phyloP scores from a whole-genome alignment of 805 yeast species.

The Priceomyces castillae region DNA sequence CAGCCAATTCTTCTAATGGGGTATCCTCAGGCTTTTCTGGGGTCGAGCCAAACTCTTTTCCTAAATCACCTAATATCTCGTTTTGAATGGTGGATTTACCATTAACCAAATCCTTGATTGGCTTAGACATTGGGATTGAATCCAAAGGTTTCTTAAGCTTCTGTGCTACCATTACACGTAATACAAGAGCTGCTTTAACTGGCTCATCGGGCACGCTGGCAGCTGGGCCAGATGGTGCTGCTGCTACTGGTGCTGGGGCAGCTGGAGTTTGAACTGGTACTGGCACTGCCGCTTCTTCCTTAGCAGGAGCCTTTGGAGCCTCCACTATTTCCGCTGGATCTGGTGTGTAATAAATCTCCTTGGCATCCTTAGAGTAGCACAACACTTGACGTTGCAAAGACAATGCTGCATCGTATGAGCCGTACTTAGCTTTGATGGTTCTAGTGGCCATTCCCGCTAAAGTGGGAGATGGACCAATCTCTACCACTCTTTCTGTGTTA shows the following conservation, averaged over 20 bases:
- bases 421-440: slow-evolving; percentile 92
- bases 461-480: slow-evolving; percentile 98
- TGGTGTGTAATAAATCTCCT: slow-evolving; percentile 92
- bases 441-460: slow-evolving; percentile 98
- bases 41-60: slow-evolving; percentile 95
- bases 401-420: slow-evolving; percentile 96
- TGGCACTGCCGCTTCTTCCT: slow-evolving; percentile 55
- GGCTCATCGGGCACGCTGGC: slow-evolving; percentile 88
- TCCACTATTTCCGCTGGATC: slow-evolving; percentile 59
- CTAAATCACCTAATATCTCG: slow-evolving; percentile 97
- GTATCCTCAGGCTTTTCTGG: slow-evolving; percentile 99
- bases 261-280: slow-evolving; percentile 61
- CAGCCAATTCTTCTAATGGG: slow-evolving; percentile 94
- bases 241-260: slow-evolving; percentile 56
- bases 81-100: slow-evolving; percentile 99
- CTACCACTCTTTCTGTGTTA: slow-evolving; percentile 96
- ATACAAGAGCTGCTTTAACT: slow-evolving; percentile 73
- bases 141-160: slow-evolving; percentile 90
- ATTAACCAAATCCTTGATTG: slow-evolving; percentile 95
- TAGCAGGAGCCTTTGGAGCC: slow-evolving; percentile 36
- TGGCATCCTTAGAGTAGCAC: slow-evolving; percentile 93
- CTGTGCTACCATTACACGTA: slow-evolving; percentile 91
- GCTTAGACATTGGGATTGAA: slow-evolving; percentile 81
- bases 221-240: slow-evolving; percentile 77
- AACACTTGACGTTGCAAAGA: slow-evolving; percentile 91